Evolutionary conservation across 2,329 filamentous ascomycete species (phyloP).

Genomic region (Penicillium sp.): DNA sequence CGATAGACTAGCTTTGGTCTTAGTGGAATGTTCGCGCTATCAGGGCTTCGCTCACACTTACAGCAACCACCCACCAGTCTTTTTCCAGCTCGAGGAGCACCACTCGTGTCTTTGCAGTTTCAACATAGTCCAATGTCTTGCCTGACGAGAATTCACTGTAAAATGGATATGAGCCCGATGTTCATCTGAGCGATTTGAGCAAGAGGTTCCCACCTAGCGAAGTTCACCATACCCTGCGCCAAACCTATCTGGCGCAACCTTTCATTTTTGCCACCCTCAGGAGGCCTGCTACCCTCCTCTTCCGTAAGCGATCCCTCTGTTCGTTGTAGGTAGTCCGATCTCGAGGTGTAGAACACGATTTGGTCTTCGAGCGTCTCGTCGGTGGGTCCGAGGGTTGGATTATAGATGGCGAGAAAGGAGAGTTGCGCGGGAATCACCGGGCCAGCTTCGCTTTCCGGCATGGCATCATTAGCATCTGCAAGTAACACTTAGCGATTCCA

Average conservation of each 20-base stretch:
- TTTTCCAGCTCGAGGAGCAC: conserved; percentile 83
- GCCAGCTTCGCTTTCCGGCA: conserved; percentile 38
- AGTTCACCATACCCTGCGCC: conserved; percentile 94
- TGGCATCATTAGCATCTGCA: conserved; percentile 30
- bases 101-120: conserved; percentile 85
- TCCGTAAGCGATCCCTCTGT: conserved; percentile 16
- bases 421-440: conserved; percentile 74
- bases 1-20: conserved; percentile 62
- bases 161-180: conserved; percentile 14
- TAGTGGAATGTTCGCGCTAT: background rate
- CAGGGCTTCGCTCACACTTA: conserved; percentile 48
- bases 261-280: conserved; percentile 74
- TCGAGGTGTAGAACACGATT: conserved; percentile 88
- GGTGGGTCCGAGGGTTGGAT: conserved; percentile 72
- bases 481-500: conserved; percentile 10
- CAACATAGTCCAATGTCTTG: conserved; percentile 75
- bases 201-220: conserved; percentile 62
- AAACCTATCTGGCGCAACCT: conserved; percentile 89
- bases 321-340: conserved; percentile 29
- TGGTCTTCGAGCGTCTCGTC: conserved; percentile 77
- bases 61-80: conserved; percentile 94
- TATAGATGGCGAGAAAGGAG: conserved; percentile 92
- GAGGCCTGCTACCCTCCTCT: conserved; percentile 30
- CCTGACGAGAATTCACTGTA: conserved; percentile 76
- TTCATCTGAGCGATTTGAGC: background rate